Conservation (phyloP, 148 eudicot genomes). For the Bassia scoparia region DNA sequence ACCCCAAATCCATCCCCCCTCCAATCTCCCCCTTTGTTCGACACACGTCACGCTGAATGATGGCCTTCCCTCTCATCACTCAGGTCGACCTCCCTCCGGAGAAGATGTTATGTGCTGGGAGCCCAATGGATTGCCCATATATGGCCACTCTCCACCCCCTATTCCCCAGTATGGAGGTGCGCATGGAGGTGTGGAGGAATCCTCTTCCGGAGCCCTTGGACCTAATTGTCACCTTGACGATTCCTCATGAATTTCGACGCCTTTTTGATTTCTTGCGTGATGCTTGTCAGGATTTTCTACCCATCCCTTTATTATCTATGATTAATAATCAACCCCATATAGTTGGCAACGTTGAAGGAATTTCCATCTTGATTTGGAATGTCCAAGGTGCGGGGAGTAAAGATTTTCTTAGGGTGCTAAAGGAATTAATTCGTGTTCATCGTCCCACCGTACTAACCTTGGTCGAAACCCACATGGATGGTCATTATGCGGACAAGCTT, state of each 20-base stretch:
- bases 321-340: background rate
- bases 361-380: background rate
- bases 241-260: background rate
- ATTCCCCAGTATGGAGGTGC: background rate
- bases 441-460: background rate
- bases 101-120: background rate
- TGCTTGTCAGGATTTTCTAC: background rate
- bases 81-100: background rate
- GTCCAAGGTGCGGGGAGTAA: background rate
- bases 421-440: background rate
- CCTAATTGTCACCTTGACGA: background rate
- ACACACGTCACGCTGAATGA: background rate
- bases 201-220: background rate
- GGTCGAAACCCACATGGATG: background rate
- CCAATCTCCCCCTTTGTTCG: background rate
- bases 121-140: background rate
- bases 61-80: background rate
- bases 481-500: background rate
- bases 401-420: background rate
- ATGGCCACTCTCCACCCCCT: background rate
- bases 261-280: background rate
- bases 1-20: no score
- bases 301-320: background rate
- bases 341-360: background rate
- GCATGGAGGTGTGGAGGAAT: background rate